Evolutionary conservation across 345 rosid species (phyloP).

Genomic region (Gossypioides kirkii): DNA sequence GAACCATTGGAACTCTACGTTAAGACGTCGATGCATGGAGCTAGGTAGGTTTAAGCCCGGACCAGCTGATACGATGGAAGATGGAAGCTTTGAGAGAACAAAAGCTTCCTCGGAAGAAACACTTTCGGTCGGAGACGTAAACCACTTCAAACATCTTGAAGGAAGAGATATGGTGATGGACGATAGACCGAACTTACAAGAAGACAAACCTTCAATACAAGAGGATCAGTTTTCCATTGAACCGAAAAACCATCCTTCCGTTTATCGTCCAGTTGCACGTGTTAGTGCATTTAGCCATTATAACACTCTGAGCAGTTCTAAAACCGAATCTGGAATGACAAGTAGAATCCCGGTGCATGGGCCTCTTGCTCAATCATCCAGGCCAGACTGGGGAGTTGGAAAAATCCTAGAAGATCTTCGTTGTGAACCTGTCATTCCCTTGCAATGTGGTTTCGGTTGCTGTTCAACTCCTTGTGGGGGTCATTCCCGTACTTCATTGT

Average conservation of each 20-base stretch:
- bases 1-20: conserved; percentile 91
- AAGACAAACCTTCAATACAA: conserved; percentile 19
- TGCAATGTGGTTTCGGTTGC: conserved; percentile 75
- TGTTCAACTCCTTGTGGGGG: conserved; percentile 30
- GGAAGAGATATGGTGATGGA: conserved; percentile 29
- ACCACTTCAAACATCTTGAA: conserved; percentile 25
- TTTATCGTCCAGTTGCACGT: conserved; percentile 51
- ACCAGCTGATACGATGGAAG: conserved; percentile 24
- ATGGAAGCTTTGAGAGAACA: conserved; percentile 36
- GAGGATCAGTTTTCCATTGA: conserved; percentile 27
- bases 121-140: conserved; percentile 33
- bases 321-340: conserved; percentile 26
- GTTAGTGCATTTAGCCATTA: conserved; percentile 70
- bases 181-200: conserved; percentile 25
- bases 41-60: conserved; percentile 26
- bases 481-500: conserved; percentile 32
- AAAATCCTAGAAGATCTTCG: conserved; percentile 50
- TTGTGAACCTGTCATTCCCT: conserved; percentile 50
- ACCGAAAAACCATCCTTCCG: conserved; percentile 21
- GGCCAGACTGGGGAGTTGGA: conserved; percentile 38
- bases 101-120: conserved; percentile 46
- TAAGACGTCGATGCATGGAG: conserved; percentile 50
- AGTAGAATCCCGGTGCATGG: conserved; percentile 42
- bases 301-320: conserved; percentile 31
- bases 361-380: conserved; percentile 49